These are phyloP conservation scores for Tanacetum coccineum DNA, from an alignment of 129 eudicot genomes.

Conservation along the genomic window DNA sequence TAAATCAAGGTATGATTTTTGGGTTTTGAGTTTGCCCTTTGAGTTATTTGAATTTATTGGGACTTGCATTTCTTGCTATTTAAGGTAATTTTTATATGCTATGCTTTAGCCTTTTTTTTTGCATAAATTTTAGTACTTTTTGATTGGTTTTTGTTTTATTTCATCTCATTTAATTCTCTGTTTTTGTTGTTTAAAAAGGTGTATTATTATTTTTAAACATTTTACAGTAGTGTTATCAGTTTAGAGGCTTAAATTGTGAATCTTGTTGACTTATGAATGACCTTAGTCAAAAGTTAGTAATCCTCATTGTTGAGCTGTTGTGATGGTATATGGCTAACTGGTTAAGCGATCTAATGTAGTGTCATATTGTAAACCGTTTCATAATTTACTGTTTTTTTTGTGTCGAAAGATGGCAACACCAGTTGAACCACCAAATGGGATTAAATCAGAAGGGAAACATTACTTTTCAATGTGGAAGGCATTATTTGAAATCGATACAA, in stretches of 20 bases:
- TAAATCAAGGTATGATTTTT: conserved; percentile 34
- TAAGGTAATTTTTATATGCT: conserved; percentile 19
- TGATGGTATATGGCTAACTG: neutral
- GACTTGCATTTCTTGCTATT: conserved; percentile 20
- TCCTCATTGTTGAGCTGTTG: neutral
- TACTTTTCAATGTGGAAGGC: conserved; percentile 88
- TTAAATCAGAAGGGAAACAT: conserved; percentile 59
- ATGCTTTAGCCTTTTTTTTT: neutral
- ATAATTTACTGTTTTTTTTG: conserved; percentile 1
- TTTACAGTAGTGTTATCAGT: neutral
- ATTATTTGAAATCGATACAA: conserved; percentile 67
- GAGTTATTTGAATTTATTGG: conserved; percentile 15
- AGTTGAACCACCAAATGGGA: conserved; percentile 83
- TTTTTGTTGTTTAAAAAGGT: neutral
- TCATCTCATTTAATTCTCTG: conserved; percentile 4
- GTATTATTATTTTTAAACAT: neutral
- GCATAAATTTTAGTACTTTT: conserved; percentile 13
- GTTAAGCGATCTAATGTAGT: neutral
- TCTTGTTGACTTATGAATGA: conserved; percentile 6
- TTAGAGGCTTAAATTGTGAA: neutral
- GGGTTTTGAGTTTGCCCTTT: neutral
- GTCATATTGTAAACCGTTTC: neutral
- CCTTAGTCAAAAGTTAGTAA: neutral
- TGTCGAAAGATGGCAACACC: conserved; percentile 68
- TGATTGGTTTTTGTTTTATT: neutral